Percentiles rank a stretch among this genome's conserved stretches.
Conservation (phyloP, 2,329 filamentous ascomycete genomes). For the Exserohilum rostratum region DNA sequence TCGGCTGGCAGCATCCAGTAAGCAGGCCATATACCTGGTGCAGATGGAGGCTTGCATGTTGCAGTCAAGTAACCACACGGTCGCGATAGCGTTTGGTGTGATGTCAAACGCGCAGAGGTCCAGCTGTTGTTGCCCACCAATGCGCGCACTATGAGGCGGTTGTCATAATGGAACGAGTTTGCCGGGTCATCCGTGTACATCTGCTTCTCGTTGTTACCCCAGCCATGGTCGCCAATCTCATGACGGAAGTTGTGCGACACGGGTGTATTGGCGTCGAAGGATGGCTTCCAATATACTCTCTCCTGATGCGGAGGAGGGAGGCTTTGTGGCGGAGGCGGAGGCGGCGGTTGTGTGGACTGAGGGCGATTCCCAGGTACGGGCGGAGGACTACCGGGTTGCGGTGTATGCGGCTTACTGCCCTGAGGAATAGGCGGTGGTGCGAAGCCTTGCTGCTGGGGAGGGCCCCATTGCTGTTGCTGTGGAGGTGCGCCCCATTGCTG, state of each 20-base stretch:
- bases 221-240: conserved; percentile 64
- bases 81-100: conserved; percentile 57
- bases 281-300: conserved; percentile 60
- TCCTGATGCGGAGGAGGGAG: conserved; percentile 30
- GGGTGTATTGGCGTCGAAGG: conserved; percentile 55
- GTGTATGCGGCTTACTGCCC: conserved; percentile 40
- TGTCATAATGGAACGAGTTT: conserved; percentile 62
- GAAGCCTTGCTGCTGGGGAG: conserved; percentile 26
- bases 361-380: conserved; percentile 40
- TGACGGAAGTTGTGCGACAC: conserved; percentile 61
- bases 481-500: conserved; percentile 19
- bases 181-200: conserved; percentile 59
- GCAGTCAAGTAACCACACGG: conserved; percentile 61
- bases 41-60: conserved; percentile 59
- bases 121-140: conserved; percentile 53
- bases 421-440: conserved; percentile 41
- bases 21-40: conserved; percentile 65
- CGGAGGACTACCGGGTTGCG: conserved; percentile 23
- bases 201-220: conserved; percentile 67
- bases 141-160: conserved; percentile 60
- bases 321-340: conserved; percentile 37
- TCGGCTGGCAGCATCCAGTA: conserved; percentile 66
- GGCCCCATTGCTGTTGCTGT: conserved; percentile 21
- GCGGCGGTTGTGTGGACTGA: conserved; percentile 32
- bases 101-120: conserved; percentile 63